These are phyloP conservation scores for Fusarium sp. DNA, from an alignment of 2,329 filamentous ascomycete genomes.

Conservation along the genomic window DNA sequence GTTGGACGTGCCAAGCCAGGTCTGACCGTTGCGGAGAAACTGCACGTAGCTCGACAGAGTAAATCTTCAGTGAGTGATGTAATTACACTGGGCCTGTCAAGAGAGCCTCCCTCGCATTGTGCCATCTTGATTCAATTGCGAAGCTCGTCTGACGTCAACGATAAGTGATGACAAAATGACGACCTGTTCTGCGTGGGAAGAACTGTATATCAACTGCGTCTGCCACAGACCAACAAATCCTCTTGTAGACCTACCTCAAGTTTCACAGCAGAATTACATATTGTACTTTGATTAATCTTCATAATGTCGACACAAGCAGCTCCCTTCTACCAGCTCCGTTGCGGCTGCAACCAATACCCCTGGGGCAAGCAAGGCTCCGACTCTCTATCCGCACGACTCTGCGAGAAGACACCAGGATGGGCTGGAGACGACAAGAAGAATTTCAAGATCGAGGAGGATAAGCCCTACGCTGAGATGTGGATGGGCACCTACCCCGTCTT, in stretches of 20 bases:
- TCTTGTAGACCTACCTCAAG: no score
- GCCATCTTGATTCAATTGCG: conserved; percentile 10
- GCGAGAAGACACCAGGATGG: conserved; percentile 71
- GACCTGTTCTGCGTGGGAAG: conserved; percentile 2
- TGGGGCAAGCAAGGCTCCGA: conserved; percentile 78
- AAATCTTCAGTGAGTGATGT: conserved; percentile 24
- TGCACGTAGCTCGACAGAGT: conserved; percentile 12
- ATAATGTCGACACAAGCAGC: conserved; percentile 42
- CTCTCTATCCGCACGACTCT: conserved; percentile 75
- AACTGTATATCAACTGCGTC: conserved; percentile 4
- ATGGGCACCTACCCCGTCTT: conserved; percentile 82
- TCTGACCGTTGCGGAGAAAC: neutral
- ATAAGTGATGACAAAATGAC: conserved; percentile 45
- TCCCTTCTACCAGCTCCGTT: conserved; percentile 61
- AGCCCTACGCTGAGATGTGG: conserved; percentile 77
- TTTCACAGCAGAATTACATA: neutral
- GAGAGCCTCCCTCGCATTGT: conserved; percentile 6
- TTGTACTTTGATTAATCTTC: neutral
- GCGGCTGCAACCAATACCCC: conserved; percentile 70
- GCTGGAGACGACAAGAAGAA: conserved; percentile 48
- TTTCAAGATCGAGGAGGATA: conserved; percentile 74
- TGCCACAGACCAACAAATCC: neutral
- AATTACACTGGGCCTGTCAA: conserved; percentile 34
- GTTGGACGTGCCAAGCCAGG: conserved; percentile 22
- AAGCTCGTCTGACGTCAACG: conserved; percentile 43